Evolutionary conservation across 2,329 filamentous ascomycete species (phyloP), one percentile per base, ranked within the genome.

Genomic region (Sporothrix mexicana): DNA sequence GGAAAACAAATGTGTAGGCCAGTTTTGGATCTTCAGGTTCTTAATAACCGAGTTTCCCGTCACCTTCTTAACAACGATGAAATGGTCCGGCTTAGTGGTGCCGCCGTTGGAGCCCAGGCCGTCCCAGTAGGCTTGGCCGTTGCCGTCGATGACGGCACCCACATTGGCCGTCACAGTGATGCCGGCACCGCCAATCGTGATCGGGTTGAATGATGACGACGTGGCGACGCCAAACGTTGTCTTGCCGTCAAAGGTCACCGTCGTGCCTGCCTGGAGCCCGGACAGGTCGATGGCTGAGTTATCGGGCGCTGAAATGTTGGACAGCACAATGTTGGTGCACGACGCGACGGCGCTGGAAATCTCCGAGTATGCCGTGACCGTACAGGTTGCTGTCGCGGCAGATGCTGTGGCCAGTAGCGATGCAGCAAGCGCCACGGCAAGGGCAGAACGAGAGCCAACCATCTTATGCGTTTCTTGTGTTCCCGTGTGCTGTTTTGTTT

Each of bases 101-200:
- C 59, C 59, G 15, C 59, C 59, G n/a, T 62, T 62, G 59, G 59
- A 43, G 30, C 59, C 59, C n/a, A n/a, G 36, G 17, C 59, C 59
- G 59, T 62, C 59, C 59, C 59, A 62, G n/a, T 62, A 62, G 3
- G 59, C 30, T 13, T 36, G 59, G 2, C 57, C 59, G 30, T 62
- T 62, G 9, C 59, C 59, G 59, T 62, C 59, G 20, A 62, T 62
- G 30, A 62, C 25, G 7, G 59, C 59, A 2, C 59, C 59, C 9
- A 30, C 15, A 8, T 12, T 62, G 30, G 30, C 30, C 5, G 59
- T 62, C 15, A 62, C 15, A 4, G 53, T 57, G 10, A 57, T 25
- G 53, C 23, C 53, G 3, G 53, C 3, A 2, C 53, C 53, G 53
- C 23, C 10, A 7, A 57, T 30, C 3, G 53, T 57, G 53, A 57